Evolutionary conservation across 2,329 filamentous ascomycete species (phyloP), one percentile per base, ranked within the genome.

Genomic region (Alternaria panax): DNA sequence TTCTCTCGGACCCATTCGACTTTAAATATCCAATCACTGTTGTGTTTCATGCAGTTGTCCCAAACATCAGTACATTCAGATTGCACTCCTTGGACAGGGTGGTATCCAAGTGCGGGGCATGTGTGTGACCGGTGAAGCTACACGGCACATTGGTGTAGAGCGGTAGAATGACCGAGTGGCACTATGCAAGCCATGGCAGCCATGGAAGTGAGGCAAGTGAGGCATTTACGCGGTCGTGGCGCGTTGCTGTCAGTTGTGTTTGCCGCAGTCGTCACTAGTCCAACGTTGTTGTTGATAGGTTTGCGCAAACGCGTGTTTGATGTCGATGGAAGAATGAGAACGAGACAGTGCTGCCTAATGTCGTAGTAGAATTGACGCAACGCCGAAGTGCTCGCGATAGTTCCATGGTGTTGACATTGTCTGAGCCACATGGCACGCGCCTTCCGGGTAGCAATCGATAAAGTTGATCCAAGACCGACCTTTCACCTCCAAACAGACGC

Each of bases 381-480:
- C 6, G 27, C 14, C 12, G 8, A 51, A 32, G 42, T n/a, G 41
- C n/a, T 63, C 57, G 62, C 60, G 68, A 67, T 69, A 58, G 16
- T 22, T 3, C 28, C 51, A 20, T 70, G 69, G 68, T 70, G 68
- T 71, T 71, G 60, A 61, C 34, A 46, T 53, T 54, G 48, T n/a
- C 40, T 36, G 20, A 40, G 67, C 64, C 63, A 62, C 62, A 63
- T 56, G 50, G n/a, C n/a, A n/a, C n/a, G n/a, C n/a, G 46, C 54
- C 36, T 20, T 58, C 50, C 65, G 65, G 67, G 41, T 66, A 69
- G 60, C 43, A 67, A 71, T 72, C 68, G 63, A 68, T 70, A 70
- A 57, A 42, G 41, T 54, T 48, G 57, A 53, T 58, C 42, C 42
- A 18, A 63, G 64, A 69, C 64, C 68, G 55, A 63, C 64, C 63